Evolutionary conservation across 1,139 yeast genomes (phyloP).

Genomic region (Schwanniomyces etchellsii): DNA sequence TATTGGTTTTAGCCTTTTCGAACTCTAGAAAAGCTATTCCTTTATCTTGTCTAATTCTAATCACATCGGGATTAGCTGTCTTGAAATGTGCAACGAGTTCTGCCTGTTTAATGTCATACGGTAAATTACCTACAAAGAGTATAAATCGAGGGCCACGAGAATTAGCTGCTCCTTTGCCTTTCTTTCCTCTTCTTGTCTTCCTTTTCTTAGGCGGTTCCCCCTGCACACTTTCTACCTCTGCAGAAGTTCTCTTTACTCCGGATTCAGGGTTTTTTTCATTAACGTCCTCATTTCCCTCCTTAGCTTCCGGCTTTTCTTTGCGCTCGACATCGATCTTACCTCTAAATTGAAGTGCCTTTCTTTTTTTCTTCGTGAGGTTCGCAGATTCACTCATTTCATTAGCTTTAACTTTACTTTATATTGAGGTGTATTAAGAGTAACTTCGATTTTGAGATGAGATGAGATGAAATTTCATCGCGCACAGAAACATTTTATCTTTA

Average conservation of each 20-base stretch:
- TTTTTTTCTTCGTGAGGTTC: constrained; percentile 68
- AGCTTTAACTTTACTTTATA: too few species aligned
- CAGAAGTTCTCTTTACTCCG: constrained; percentile 11
- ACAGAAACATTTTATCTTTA: too few species aligned
- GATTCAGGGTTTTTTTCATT: constrained; percentile 13
- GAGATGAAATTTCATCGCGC: too few species aligned
- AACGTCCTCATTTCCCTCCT: constrained; percentile 11
- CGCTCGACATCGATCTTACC: constrained; percentile 10
- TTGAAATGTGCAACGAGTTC: constrained; percentile 73
- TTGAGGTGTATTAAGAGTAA: too few species aligned
- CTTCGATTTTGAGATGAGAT: too few species aligned
- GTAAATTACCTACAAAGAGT: constrained; percentile 88
- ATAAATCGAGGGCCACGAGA: constrained; percentile 68
- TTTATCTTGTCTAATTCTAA: constrained; percentile 75
- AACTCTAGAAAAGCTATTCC: constrained; percentile 95
- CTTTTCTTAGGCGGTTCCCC: constrained; percentile 52
- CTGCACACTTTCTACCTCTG: constrained; percentile 17
- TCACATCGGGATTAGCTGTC: constrained; percentile 62
- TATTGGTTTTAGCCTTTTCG: constrained; percentile 53
- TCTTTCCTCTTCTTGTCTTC: constrained; percentile 74
- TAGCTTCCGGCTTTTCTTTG: constrained; percentile 28
- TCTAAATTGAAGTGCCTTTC: constrained; percentile 70
- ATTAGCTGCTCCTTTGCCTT: constrained; percentile 49
- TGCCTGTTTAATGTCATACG: constrained; percentile 59
- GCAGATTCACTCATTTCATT: constrained; percentile 5